Percentiles rank a stretch among this genome's conserved stretches.
Evolutionary conservation across 2,329 filamentous ascomycete species (phyloP).

Genomic region (Torrubiella hemipterigena): DNA sequence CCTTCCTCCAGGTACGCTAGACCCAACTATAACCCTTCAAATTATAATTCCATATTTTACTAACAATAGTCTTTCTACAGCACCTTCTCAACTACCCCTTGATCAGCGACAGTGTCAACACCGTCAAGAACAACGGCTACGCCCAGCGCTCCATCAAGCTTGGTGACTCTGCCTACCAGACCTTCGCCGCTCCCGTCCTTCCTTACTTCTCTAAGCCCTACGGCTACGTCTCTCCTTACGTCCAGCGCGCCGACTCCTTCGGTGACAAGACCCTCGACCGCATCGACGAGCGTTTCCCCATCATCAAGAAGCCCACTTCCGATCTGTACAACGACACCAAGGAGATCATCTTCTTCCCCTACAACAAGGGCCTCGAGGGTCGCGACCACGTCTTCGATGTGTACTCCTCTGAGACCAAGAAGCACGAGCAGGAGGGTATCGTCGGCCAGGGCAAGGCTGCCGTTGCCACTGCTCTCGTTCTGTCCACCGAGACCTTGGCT

Average conservation of each 20-base stretch:
- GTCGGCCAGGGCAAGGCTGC: slow-evolving; percentile 60
- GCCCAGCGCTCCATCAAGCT: slow-evolving; percentile 73
- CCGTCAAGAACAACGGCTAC: slow-evolving; percentile 70
- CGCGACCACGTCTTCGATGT: slow-evolving; percentile 48
- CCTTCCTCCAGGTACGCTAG: slow-evolving; percentile 37
- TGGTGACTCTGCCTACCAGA: slow-evolving; percentile 62
- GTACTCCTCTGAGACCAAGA: slow-evolving; percentile 49
- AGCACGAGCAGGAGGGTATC: slow-evolving; percentile 49
- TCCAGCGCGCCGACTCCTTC: slow-evolving; percentile 67
- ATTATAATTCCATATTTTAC: slow-evolving; percentile 8
- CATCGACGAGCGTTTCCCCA: slow-evolving; percentile 60
- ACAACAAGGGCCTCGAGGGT: slow-evolving; percentile 48
- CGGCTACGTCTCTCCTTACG: slow-evolving; percentile 72
- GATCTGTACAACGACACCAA: slow-evolving; percentile 56
- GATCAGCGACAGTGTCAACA: slow-evolving; percentile 64
- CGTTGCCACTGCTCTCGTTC: slow-evolving; percentile 53
- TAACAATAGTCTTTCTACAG: no score
- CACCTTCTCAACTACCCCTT: slow-evolving; percentile 78
- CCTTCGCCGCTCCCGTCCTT: slow-evolving; percentile 64
- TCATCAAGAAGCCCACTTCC: slow-evolving; percentile 62
- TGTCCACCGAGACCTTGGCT: slow-evolving; percentile 51
- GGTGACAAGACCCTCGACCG: slow-evolving; percentile 59
- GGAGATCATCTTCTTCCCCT: slow-evolving; percentile 48
- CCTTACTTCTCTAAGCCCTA: slow-evolving; percentile 64
- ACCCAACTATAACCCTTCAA: slow-evolving; percentile 1